Conservation (phyloP, 2,329 filamentous ascomycete species). For the Zymoseptoria pseudotritici region DNA sequence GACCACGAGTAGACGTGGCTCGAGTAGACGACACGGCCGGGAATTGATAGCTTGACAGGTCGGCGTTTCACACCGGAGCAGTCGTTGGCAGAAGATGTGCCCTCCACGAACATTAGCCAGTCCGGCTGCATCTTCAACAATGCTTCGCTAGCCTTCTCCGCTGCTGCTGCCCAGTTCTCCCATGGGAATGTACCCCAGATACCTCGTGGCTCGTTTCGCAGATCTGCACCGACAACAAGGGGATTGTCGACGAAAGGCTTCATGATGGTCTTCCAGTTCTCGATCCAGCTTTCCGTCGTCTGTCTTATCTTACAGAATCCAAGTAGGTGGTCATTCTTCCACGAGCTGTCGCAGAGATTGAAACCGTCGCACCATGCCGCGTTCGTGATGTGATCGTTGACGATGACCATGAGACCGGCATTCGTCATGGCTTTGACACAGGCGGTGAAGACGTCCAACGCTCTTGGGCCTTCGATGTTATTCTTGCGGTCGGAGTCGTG, state of each 20-base stretch:
- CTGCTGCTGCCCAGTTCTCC: conserved; percentile 56
- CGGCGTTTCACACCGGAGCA: conserved; percentile 44
- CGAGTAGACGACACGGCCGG: conserved; percentile 56
- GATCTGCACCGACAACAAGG: conserved; percentile 57
- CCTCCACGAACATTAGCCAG: conserved; percentile 63
- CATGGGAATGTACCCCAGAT: conserved; percentile 64
- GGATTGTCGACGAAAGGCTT: conserved; percentile 50
- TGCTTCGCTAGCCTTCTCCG: conserved; percentile 55
- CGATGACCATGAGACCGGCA: conserved; percentile 55
- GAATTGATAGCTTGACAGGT: conserved; percentile 51
- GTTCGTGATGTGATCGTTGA: conserved; percentile 65
- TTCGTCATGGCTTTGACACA: conserved; percentile 53
- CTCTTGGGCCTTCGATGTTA: conserved; percentile 37
- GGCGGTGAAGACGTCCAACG: conserved; percentile 56
- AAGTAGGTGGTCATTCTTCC: conserved; percentile 58
- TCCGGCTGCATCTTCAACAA: conserved; percentile 52
- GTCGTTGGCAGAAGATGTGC: conserved; percentile 61
- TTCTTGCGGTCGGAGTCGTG: conserved; percentile 4
- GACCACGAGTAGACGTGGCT: conserved; percentile 64
- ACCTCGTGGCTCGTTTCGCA: conserved; percentile 62
- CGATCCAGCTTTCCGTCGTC: conserved; percentile 58
- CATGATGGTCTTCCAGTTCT: conserved; percentile 61
- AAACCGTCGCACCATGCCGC: conserved; percentile 63
- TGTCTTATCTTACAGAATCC: conserved; percentile 54
- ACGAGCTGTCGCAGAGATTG: conserved; percentile 59